Base-by-base conservation (phyloP, 2,329 filamentous ascomycete genomes). In the Penicillium freii region DNA sequence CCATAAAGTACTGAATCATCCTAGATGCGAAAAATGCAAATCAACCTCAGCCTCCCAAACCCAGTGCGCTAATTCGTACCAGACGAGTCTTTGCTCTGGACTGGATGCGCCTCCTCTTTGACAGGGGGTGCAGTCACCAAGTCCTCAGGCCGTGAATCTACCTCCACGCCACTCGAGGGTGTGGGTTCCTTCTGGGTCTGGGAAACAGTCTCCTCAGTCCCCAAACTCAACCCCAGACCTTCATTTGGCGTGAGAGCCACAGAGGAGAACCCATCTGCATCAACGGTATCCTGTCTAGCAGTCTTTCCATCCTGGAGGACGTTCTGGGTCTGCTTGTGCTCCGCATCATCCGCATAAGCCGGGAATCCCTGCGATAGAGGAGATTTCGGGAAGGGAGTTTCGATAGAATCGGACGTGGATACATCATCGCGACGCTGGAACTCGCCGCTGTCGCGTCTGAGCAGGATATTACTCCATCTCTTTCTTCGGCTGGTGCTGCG, bases 391-490 rank as follows among this genome's bases (percentile, higher is more conserved):
- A 66, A 72, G 2, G 60, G 44, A 5, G 31, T 31, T 10, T 72
- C 71, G 2, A 50, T 4, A 21, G 49, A 50, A 6, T 71, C 66
- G 10, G 57, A 48, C 10, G 47, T 47, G 3, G 54, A 47, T 9
- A 42, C n/a, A 51, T 65, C 66, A 36, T 71, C 69, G 7, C 63
- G 62, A 9, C 60, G 61, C 23, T 66, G 59, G 33, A 68, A 66
- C 34, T 74, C 72, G 29, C 67, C 64, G 25, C 71, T 73, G 11
- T 75, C 71, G 9, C 71, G 68, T 42, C 66, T 67, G 21, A 71
- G 62, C 19, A 76, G 55, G 11, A 74, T 67, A 57, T 71, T 75
- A 51, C 74, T 75, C 71, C 70, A 75, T 59, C 72, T 63, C 62
- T 75, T 74, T 50, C 70, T 67, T 49, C 70, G 64, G 46, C 71